Evolutionary conservation across 805 yeast species (phyloP).

Genomic region (Nakazawaea ishiwadae): DNA sequence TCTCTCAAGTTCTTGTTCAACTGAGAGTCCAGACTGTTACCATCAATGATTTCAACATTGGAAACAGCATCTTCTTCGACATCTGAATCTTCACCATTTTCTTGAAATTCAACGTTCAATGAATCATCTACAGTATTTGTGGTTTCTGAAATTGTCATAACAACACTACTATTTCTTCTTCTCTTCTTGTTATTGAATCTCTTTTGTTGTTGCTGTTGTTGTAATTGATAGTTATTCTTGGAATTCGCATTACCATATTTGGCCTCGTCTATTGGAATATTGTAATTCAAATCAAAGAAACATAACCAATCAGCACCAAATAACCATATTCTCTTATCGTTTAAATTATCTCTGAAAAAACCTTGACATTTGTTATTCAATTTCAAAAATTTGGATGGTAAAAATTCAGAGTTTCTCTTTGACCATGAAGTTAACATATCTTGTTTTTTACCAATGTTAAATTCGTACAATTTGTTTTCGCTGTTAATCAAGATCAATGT

Average conservation of each 20-base stretch:
- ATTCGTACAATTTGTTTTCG: slow-evolving; percentile 73
- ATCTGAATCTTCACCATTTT: slow-evolving; percentile 31
- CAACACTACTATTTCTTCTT: slow-evolving; percentile 25
- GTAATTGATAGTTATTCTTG: slow-evolving; percentile 27
- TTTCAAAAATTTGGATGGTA: slow-evolving; percentile 60
- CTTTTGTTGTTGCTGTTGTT: slow-evolving; percentile 31
- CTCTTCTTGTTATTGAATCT: slow-evolving; percentile 25
- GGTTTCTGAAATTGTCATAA: slow-evolving; percentile 31
- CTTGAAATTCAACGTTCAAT: slow-evolving; percentile 14
- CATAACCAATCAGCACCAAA: slow-evolving; percentile 84
- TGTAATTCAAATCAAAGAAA: slow-evolving; percentile 59
- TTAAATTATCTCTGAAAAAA: slow-evolving; percentile 44
- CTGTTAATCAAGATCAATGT: slow-evolving; percentile 64
- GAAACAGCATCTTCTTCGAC: slow-evolving; percentile 19
- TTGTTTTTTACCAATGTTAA: slow-evolving; percentile 30
- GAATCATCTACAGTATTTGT: slow-evolving; percentile 20
- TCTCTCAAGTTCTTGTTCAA: slow-evolving; percentile 13
- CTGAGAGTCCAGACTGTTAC: not conserved
- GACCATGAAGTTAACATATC: slow-evolving; percentile 72
- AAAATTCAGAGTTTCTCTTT: slow-evolving; percentile 61
- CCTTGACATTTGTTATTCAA: slow-evolving; percentile 72
- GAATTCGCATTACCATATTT: slow-evolving; percentile 25
- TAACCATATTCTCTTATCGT: slow-evolving; percentile 60
- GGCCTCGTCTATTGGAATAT: slow-evolving; percentile 40
- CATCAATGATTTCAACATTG: slow-evolving; percentile 1